Evolutionary conservation across 2,329 filamentous ascomycete species (phyloP), one percentile per base, ranked within the genome.

Genomic region (Fusarium palustre): DNA sequence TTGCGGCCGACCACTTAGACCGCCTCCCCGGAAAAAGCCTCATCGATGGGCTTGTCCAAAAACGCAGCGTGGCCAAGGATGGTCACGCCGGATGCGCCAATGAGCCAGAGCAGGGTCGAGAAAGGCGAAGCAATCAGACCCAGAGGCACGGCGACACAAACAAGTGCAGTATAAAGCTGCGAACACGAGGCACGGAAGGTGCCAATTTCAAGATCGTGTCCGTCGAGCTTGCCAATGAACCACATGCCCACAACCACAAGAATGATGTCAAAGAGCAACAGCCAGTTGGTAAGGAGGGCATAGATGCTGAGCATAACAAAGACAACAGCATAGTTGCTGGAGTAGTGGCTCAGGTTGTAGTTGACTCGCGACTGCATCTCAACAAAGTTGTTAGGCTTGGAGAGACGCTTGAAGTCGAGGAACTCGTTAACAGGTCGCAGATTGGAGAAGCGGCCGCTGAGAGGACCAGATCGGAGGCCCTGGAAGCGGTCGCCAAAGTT

Each of bases 21-120:
- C 94, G 96, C 95, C 95, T 99, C 96, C 94, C 97, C 96, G 88
- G 95, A 97, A 97, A 99, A 99, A 97, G 94, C 94, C 94, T 97
- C 95, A 90, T 98, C 96, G 86, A 98, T 97, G 64, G 95, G 95
- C 88, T 97, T 97, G 81, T 98, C 95, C 91, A 98, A 90, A 79
- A 98, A 89, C 69, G 94, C 88, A 74, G 96, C 96, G 84, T 99
- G 96, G 82, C 96, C 96, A 73, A 98, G 85, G 74, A 98, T 97
- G 79, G 91, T 92, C 79, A 97, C 93, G 80, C 93, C 94, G 74
- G 92, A 95, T 75, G 96, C 96, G 79, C 96, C 96, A 78, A 98
- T 93, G 79, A 99, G 88, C 96, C 96, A 98, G 75, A 98, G 89
- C 75, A 94, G 87, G 53, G 94, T 97, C 76, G 87, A 81, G 80